phyloP scores from a whole-genome alignment of 441 rosid genomes.

The Cnidoscolus chayamansa region DNA sequence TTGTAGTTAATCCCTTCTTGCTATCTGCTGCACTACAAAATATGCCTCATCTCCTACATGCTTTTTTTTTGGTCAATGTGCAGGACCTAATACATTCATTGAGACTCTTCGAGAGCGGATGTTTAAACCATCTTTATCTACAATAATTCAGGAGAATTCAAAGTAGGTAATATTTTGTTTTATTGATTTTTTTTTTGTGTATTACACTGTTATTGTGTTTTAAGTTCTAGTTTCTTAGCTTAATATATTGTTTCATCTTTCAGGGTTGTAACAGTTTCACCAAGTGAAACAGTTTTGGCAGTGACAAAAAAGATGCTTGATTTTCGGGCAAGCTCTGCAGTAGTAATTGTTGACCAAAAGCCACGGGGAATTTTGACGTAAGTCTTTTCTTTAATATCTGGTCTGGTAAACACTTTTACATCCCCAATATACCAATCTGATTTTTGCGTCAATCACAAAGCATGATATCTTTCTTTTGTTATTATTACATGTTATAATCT shows the following conservation, averaged over 20 bases:
- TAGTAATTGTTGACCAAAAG: conserved; percentile 65
- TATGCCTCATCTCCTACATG: neutral
- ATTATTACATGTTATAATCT: conserved; percentile 12
- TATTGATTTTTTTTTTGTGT: conserved; percentile 17
- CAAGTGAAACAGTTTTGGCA: conserved; percentile 72
- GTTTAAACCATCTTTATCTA: conserved; percentile 87
- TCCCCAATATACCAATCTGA: neutral
- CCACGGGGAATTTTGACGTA: conserved; percentile 88
- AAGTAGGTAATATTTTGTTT: conserved; percentile 79
- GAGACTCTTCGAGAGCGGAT: conserved; percentile 87
- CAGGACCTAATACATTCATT: conserved; percentile 81
- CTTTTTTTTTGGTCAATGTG: conserved; percentile 23
- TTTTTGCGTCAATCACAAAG: neutral
- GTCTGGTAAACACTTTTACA: neutral
- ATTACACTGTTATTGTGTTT: neutral
- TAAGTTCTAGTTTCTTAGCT: conserved; percentile 20
- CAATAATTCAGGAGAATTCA: conserved; percentile 79
- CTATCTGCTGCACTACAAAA: neutral
- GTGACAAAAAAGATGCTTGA: conserved; percentile 91
- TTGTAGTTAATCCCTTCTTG: neutral
- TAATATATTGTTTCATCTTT: conserved; percentile 28
- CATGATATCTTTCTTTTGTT: neutral
- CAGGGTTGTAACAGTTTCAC: conserved; percentile 83
- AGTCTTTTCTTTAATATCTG: conserved; percentile 26
- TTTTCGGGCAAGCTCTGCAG: conserved; percentile 61